Conservation (phyloP, 2,329 filamentous ascomycete species). For the Monilinia fructicola region DNA sequence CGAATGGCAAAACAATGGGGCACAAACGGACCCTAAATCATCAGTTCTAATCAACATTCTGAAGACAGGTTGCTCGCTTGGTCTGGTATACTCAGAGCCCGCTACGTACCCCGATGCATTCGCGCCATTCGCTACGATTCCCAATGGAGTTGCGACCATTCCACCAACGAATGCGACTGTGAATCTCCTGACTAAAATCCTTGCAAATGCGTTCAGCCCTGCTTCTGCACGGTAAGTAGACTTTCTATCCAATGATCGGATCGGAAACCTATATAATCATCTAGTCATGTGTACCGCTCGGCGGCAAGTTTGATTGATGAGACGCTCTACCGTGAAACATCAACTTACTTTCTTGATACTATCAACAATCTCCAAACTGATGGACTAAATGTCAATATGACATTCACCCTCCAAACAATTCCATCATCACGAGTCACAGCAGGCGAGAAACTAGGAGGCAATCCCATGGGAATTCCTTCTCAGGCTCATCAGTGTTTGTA, state of each 20-base stretch:
- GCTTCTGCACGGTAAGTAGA: background rate
- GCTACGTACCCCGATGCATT: background rate
- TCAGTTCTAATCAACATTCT: background rate
- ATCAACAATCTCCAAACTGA: slow-evolving; percentile 1
- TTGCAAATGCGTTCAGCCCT: slow-evolving; percentile 1
- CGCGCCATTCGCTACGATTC: slow-evolving; percentile 6
- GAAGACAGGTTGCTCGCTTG: background rate
- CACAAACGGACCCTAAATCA: background rate
- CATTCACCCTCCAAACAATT: slow-evolving; percentile 1
- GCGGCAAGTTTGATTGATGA: slow-evolving; percentile 3
- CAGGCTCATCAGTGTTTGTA: slow-evolving; percentile 10
- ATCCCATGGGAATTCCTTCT: slow-evolving; percentile 2
- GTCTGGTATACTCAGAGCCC: background rate
- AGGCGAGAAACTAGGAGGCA: background rate
- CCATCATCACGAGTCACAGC: background rate
- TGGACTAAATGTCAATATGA: background rate
- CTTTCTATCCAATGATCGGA: background rate
- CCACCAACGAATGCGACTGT: slow-evolving; percentile 4
- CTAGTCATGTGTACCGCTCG: background rate
- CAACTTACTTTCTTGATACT: slow-evolving; percentile 6
- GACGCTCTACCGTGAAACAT: slow-evolving; percentile 6
- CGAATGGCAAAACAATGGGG: slow-evolving; percentile 5
- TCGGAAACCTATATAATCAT: background rate
- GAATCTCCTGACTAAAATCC: background rate
- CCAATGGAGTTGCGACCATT: background rate